phyloP scores from a whole-genome alignment of 1,284 basidiomycete genomes.

The Blastosporella zonata region DNA sequence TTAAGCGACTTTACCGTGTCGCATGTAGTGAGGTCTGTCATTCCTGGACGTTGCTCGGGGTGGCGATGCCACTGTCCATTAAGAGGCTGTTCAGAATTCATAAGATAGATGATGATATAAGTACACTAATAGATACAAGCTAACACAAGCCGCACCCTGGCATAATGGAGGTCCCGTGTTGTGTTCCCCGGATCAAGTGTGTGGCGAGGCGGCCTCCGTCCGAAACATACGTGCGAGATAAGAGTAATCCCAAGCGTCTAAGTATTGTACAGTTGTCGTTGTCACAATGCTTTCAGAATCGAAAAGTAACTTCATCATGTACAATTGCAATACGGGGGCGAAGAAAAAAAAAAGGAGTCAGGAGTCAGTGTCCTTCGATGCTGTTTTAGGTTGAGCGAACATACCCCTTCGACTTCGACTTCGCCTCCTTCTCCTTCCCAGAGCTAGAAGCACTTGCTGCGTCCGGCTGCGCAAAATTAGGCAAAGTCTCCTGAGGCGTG shows the following conservation, averaged over 20 bases:
- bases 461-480: not conserved
- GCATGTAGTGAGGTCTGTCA: too few relatives aligned
- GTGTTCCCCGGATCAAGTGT: not conserved
- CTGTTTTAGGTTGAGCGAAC: not conserved
- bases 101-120: too few relatives aligned
- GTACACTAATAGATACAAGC: too few relatives aligned
- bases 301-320: not conserved
- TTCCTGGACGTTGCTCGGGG: too few relatives aligned
- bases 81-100: too few relatives aligned
- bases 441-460: not conserved
- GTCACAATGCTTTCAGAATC: not conserved
- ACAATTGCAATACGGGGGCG: not conserved
- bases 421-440: not conserved
- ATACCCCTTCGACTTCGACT: not conserved
- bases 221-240: not conserved
- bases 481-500: not conserved
- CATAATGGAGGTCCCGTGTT: too few relatives aligned
- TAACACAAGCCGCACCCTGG: too few relatives aligned
- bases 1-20: too few relatives aligned
- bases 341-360: not conserved
- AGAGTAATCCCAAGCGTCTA: not conserved
- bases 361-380: not conserved
- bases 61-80: too few relatives aligned
- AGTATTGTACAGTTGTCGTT: too few relatives aligned
- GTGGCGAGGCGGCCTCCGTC: not conserved